phyloP scores from a whole-genome alignment of 2,329 filamentous ascomycete species.

The Penicillium glabrum region DNA sequence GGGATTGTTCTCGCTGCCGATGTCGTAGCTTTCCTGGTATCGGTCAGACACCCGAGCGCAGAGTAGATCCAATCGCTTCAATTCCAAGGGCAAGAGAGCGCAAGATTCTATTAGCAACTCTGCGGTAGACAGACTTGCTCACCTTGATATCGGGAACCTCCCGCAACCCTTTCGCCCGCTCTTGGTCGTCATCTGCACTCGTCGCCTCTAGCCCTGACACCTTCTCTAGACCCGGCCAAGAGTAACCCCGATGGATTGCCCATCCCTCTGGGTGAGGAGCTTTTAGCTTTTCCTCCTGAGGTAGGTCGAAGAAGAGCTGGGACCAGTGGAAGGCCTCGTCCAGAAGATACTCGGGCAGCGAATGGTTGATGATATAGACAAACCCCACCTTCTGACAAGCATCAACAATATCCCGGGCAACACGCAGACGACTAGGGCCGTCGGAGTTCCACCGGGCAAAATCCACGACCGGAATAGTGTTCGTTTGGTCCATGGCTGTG shows the following conservation, averaged over 20 bases:
- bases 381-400: slow-evolving; percentile 50
- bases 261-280: slow-evolving; percentile 52
- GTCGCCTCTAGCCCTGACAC: slow-evolving; percentile 46
- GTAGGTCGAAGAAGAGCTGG: slow-evolving; percentile 46
- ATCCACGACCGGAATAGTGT: slow-evolving; percentile 41
- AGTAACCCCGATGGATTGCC: slow-evolving; percentile 56
- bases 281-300: slow-evolving; percentile 48
- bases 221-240: slow-evolving; percentile 56
- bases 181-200: slow-evolving; percentile 42
- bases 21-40: slow-evolving; percentile 53
- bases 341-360: slow-evolving; percentile 39
- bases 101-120: not conserved
- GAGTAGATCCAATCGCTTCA: not conserved
- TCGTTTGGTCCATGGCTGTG: not conserved
- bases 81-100: not conserved
- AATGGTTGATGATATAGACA: slow-evolving; percentile 51
- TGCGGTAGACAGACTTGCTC: slow-evolving; percentile 4
- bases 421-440: slow-evolving; percentile 26
- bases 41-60: not conserved
- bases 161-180: slow-evolving; percentile 43
- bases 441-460: slow-evolving; percentile 38
- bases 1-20: slow-evolving; percentile 49
- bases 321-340: slow-evolving; percentile 48
- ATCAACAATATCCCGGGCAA: slow-evolving; percentile 42
- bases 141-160: slow-evolving; percentile 55